Evolutionary conservation across 495 filamentous ascomycete genomes (phyloP), one percentile per base, ranked within the genome.

Genomic region (Xylaria scruposa): DNA sequence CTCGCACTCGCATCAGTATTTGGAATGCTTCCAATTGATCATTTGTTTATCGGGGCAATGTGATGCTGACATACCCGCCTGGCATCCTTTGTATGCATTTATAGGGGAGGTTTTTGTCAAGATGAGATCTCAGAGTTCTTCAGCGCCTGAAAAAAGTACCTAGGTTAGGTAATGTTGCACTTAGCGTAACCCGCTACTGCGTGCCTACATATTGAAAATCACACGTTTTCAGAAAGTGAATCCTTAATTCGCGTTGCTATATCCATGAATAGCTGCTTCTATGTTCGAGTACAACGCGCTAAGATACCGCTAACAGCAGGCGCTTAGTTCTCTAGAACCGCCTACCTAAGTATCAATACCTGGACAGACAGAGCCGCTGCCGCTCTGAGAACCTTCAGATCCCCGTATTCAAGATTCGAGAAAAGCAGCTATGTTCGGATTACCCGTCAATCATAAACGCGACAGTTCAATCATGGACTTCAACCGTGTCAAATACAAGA

Each of bases 21-120:
- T 65, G 62, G 42, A 68, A 65, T 65, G 15, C 42, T n/a, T 60
- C n/a, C 33, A n/a, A 60, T 13, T 40, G 3, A 63, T 29, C 36
- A 63, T 24, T 26, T 63, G 60, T 44, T 44, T 63, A 33, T 63
- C 38, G 60, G 60, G 38, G 60, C 8, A 63, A 24, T 6, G 7
- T 60, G 17, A 38, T 38, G 58, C 31, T 60, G 58, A 60, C 33
- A 60, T n/a, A 60, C 56, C 33, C 12, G 9, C 9, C 21, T 3
- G 12, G 10, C 56, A 38, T 21, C 31, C n/a, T 29, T 21, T n/a
- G 7, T 60, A 60, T 60, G 58, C 58, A 40, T 15, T 60, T 60
- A 60, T 60, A 38, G 31, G 58, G 33, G 58, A 12, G 2, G 53
- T 56, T 12, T 17, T 56, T 56, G 53, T 56, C 38, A 42, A 42